Percentiles rank a stretch among this genome's conserved stretches.
These are phyloP conservation scores for Leccinum pellstonianum DNA, from an alignment of 768 basidiomycete species.

Conservation along the genomic window DNA sequence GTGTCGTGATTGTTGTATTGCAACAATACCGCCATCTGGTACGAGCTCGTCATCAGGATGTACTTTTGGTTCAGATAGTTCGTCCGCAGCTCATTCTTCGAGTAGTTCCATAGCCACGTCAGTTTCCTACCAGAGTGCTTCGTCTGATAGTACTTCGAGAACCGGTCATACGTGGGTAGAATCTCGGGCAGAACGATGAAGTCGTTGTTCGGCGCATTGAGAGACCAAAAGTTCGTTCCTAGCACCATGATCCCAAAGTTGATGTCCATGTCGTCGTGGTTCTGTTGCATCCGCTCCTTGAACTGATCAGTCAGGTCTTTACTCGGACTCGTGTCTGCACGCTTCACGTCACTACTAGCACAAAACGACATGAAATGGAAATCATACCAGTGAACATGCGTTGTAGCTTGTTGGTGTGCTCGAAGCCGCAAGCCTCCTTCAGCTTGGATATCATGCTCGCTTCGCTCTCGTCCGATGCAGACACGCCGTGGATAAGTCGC, in stretches of 20 bases:
- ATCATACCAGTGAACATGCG: slow-evolving; percentile 90
- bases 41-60: slow-evolving; percentile 92
- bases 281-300: slow-evolving; percentile 88
- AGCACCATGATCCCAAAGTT: slow-evolving; percentile 93
- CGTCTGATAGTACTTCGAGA: slow-evolving; percentile 89
- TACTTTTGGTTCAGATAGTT: slow-evolving; percentile 94
- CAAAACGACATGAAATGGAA: neutral
- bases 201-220: slow-evolving; percentile 78
- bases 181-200: slow-evolving; percentile 90
- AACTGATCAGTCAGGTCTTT: slow-evolving; percentile 95
- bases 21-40: slow-evolving; percentile 91
- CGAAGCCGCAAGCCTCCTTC: slow-evolving; percentile 95
- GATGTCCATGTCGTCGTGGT: slow-evolving; percentile 83
- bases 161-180: slow-evolving; percentile 82
- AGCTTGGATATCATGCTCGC: slow-evolving; percentile 97
- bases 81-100: slow-evolving; percentile 93
- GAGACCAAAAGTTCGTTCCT: slow-evolving; percentile 94
- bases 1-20: slow-evolving; percentile 94
- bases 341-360: slow-evolving; percentile 4
- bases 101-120: slow-evolving; percentile 98
- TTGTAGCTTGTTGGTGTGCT: slow-evolving; percentile 94
- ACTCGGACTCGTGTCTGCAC: slow-evolving; percentile 88
- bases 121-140: slow-evolving; percentile 95
- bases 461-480: slow-evolving; percentile 94
- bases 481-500: slow-evolving; percentile 87